Base-by-base conservation (phyloP, 495 filamentous ascomycete species). In the Glarea lozoyensis region DNA sequence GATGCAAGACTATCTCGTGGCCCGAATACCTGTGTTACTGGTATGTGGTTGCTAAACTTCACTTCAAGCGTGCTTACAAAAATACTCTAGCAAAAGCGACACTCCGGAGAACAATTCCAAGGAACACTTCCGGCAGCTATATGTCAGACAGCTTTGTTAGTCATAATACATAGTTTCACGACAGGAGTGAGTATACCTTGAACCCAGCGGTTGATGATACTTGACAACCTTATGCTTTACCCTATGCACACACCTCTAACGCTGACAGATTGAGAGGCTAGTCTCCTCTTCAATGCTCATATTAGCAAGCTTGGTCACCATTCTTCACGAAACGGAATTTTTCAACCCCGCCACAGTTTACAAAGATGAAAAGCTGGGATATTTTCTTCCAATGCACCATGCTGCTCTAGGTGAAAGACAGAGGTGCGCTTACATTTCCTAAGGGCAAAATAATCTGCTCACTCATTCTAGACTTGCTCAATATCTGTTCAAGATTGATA, bases 401-500 rank as follows among this genome's bases (percentile, higher is more conserved):
- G 15, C 42, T 7, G 46, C 44, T 17, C 20, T 30, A 3, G 49
- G 34, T 20, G 29, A 49, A 15, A 38, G 48, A 32, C 38, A 46
- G 18, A 46, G 39, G 53, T 52, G 33, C 27, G n/a, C 21, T 22
- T 10, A 19, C 10, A 16, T 36, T 12, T 1, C 33, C 10, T 13
- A 2, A 10, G 13, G 16, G 0, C n/a, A 16, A 10, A 21, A 10
- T 10, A 6, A 41, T 22, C 18, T 53, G 30, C 38, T 46, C 16
- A 45, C 20, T 10, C 53, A 49, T 24, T 57, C 48, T 13, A 60
- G 57, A 27, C 27, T 60, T 9, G 32, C 52, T 15, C 36, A 46
- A 25, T 48, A 45, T 35, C 20, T 60, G 0, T 53, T 49, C 39
- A 60, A 57, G 20, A 35, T 57, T 33, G 57, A 60, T 23, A 29